These are phyloP conservation scores for Xylaria grammica DNA, from an alignment of 495 filamentous ascomycete genomes.

Conservation along the genomic window DNA sequence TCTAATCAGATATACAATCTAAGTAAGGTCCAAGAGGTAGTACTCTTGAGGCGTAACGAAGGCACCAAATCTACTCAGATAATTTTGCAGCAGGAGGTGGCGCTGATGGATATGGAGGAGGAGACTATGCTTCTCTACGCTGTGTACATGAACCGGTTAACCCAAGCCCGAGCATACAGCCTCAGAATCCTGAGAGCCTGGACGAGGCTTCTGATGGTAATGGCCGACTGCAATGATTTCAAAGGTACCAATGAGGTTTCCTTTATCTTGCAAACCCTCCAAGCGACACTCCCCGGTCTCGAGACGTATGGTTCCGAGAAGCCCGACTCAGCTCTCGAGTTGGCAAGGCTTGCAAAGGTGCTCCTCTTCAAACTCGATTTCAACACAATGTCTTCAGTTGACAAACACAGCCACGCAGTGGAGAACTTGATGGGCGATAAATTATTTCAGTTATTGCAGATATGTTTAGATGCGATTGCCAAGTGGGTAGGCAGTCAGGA, in stretches of 20 bases:
- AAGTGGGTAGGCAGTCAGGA: conserved; percentile 69
- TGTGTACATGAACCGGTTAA: conserved; percentile 66
- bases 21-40: conserved; percentile 67
- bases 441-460: conserved; percentile 87
- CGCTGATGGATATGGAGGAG: conserved; percentile 63
- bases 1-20: conserved; percentile 60
- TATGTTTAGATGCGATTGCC: conserved; percentile 75
- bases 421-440: conserved; percentile 83
- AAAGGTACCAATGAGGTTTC: conserved; percentile 67
- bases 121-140: conserved; percentile 60
- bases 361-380: conserved; percentile 77
- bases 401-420: conserved; percentile 55
- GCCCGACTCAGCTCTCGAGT: conserved; percentile 67
- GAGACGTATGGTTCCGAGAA: conserved; percentile 72
- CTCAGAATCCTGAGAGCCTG: conserved; percentile 74
- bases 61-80: conserved; percentile 54
- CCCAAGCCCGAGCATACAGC: conserved; percentile 61
- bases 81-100: conserved; percentile 60
- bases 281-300: conserved; percentile 83
- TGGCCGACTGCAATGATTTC: conserved; percentile 76
- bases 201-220: conserved; percentile 79
- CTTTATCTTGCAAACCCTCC: conserved; percentile 83
- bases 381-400: conserved; percentile 40
- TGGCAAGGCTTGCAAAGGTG: conserved; percentile 77
- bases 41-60: conserved; percentile 61